Base-by-base conservation (phyloP, 345 rosid species). In the Garcia nutans region DNA sequence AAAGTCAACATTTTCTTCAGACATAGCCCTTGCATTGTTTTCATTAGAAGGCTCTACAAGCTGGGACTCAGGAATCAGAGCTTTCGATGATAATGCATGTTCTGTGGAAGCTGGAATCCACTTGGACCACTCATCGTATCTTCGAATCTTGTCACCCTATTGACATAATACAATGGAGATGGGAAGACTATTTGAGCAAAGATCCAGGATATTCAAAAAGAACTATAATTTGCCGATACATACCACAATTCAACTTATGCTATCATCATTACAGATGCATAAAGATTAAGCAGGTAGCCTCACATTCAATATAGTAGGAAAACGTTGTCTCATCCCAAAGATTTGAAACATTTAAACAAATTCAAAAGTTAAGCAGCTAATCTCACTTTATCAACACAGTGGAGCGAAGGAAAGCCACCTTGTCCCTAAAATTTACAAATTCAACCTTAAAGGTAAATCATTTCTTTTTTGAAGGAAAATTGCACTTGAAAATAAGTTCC, bases 121-220 rank as follows among this genome's bases (percentile, higher is more conserved):
- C 83, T 89, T 89, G 72, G 85, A 83, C 98, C 98, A 93, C 50
- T 84, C 90, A 76, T 87, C 86, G 28, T 87, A 89, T 82, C 84
- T 92, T 49, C 98, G 88, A 77, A 96, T 76, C 82, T 87, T 88
- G 80, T 91, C 89, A 77, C 85, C 97, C 99, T 96, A 67, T 66
- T 77, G 71, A 78, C 70, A 75, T 63, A 71, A 75, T 50, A 77
- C 65, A 77, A 19, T 20, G 24, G 52, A 65, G 24, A 65, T 71
- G 74, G 66, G 37, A 54, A 78, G 57, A 63, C 22, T 19, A 61
- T 16, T 20, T 22, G 62, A 58, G 45, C 31, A 70, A 57, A 71
- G 37, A 69, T n/a, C 15, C 58, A 22, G 13, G 3, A n/a, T 3
- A 31, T 9, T 37, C n/a, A 52, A 50, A 28, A 41, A 57, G 22